These are phyloP conservation scores for Starmerella scarabaei DNA, from an alignment of 805 yeast species.

Conservation along the genomic window DNA sequence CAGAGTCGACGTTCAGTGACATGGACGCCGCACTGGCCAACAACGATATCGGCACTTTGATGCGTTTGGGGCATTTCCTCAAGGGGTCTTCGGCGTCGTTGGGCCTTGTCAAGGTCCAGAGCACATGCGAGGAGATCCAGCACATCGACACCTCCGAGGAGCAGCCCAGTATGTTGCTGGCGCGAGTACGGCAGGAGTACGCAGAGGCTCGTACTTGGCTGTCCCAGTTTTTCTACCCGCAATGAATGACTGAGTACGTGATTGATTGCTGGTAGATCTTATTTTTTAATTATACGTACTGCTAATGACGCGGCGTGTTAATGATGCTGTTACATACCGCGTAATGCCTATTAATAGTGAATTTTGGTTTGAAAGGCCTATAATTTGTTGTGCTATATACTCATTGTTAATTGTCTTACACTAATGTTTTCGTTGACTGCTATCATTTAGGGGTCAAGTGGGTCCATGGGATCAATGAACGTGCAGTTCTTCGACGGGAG, in stretches of 20 bases:
- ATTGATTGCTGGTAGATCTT: background rate
- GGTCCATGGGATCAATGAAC: background rate
- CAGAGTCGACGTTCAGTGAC: conserved; percentile 59
- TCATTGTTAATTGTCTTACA: too few species aligned
- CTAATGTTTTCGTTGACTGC: background rate
- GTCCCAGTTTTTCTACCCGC: conserved; percentile 20
- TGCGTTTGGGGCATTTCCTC: conserved; percentile 76
- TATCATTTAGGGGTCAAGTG: background rate
- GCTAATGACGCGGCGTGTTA: background rate
- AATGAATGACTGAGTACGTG: too few species aligned
- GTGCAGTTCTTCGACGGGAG: background rate
- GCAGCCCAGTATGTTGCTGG: conserved; percentile 23
- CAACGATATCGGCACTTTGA: conserved; percentile 41
- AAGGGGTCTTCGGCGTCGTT: conserved; percentile 94
- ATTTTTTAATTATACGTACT: too few species aligned
- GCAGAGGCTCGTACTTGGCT: conserved; percentile 25
- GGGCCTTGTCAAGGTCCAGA: conserved; percentile 69
- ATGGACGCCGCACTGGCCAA: conserved; percentile 43
- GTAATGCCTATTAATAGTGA: too few species aligned
- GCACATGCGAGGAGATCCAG: conserved; percentile 86
- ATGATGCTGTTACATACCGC: background rate
- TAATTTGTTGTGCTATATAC: too few species aligned
- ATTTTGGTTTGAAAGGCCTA: too few species aligned
- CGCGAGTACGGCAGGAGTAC: conserved; percentile 27
- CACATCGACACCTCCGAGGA: conserved; percentile 55